phyloP scores from a whole-genome alignment of 2,329 filamentous ascomycete species.

The Penicillium crustosum region DNA sequence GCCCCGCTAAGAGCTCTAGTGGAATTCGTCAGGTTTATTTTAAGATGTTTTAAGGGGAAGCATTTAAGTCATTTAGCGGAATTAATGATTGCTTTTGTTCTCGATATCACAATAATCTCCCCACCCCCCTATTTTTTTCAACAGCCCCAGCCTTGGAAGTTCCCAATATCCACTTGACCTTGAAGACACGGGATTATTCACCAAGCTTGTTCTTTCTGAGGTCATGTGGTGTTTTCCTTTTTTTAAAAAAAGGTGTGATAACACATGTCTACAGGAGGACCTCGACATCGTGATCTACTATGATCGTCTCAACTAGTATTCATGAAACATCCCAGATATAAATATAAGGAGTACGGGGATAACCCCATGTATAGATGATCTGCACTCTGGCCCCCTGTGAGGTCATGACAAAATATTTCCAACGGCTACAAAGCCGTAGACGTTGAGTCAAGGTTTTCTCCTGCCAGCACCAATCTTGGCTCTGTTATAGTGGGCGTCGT shows the following conservation, averaged over 20 bases:
- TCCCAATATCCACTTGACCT: slow-evolving; percentile 1
- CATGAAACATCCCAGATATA: background rate
- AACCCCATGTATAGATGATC: background rate
- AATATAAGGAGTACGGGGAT: background rate
- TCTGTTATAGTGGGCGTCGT: background rate
- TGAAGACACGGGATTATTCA: background rate
- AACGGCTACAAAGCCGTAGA: background rate
- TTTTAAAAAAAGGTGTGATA: background rate
- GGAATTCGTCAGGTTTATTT: slow-evolving; percentile 14
- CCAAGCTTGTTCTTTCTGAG: background rate
- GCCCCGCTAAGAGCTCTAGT: slow-evolving; percentile 20
- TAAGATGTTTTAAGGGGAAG: background rate
- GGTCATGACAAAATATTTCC: background rate
- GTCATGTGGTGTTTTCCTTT: slow-evolving; percentile 4
- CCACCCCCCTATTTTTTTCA: no score
- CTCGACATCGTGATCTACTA: background rate
- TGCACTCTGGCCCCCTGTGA: background rate
- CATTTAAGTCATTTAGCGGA: no score
- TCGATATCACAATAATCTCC: background rate
- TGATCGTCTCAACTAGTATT: background rate
- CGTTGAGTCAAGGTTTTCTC: background rate
- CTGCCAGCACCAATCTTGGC: background rate
- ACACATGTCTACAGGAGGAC: background rate
- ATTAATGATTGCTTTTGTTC: background rate
- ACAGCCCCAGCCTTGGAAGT: background rate